phyloP scores from a whole-genome alignment of 495 filamentous ascomycete genomes.

The Massariosphaeria phaeospora region DNA sequence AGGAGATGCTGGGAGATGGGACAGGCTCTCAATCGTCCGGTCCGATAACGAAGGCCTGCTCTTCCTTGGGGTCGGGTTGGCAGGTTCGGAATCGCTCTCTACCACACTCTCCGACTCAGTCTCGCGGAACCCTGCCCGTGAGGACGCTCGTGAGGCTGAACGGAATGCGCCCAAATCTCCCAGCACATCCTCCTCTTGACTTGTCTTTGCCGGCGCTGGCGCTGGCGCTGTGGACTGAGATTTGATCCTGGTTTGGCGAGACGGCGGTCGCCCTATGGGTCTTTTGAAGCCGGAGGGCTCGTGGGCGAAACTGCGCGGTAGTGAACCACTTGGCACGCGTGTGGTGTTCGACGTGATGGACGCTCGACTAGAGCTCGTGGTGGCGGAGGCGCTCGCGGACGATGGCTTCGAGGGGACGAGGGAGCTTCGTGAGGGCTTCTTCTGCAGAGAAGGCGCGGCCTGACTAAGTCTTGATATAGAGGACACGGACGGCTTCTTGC shows the following conservation, averaged over 20 bases:
- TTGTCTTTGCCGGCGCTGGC: neutral
- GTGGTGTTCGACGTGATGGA: slow-evolving; percentile 17
- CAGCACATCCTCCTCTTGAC: slow-evolving; percentile 27
- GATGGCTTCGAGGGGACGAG: slow-evolving; percentile 12
- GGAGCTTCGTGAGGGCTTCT: slow-evolving; percentile 24
- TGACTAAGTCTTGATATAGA: slow-evolving; percentile 13
- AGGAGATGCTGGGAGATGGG: slow-evolving; percentile 61
- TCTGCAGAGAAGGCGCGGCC: slow-evolving; percentile 9
- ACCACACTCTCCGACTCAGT: slow-evolving; percentile 22
- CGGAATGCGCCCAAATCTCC: slow-evolving; percentile 31
- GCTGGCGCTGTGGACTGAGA: slow-evolving; percentile 1
- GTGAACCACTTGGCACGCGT: too few species aligned
- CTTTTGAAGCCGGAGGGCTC: slow-evolving; percentile 26
- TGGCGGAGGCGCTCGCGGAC: slow-evolving; percentile 2
- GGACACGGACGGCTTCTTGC: slow-evolving; percentile 23
- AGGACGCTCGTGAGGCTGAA: slow-evolving; percentile 30
- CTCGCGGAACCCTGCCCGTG: slow-evolving; percentile 30
- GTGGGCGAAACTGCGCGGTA: slow-evolving; percentile 1
- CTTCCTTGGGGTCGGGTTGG: slow-evolving; percentile 28
- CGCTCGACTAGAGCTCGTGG: slow-evolving; percentile 4
- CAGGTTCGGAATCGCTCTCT: slow-evolving; percentile 20
- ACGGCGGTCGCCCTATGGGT: slow-evolving; percentile 30
- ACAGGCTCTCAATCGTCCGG: slow-evolving; percentile 62
- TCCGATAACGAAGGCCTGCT: slow-evolving; percentile 59
- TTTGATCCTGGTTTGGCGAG: slow-evolving; percentile 16